phyloP scores from a whole-genome alignment of 805 yeast genomes.

The Pichia ethanolica region DNA sequence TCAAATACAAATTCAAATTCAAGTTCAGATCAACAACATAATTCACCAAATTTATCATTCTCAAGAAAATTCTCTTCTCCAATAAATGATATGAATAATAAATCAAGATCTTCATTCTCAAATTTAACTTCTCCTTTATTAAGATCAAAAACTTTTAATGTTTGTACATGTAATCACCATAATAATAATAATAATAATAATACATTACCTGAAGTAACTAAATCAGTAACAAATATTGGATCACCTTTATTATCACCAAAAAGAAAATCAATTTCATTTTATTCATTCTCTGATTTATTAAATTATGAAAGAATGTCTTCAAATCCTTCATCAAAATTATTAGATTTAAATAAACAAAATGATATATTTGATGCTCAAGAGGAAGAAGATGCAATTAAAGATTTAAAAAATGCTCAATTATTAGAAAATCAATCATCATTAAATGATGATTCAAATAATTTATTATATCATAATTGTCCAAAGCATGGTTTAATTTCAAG shows the following conservation, averaged over 20 bases:
- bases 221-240: neutral
- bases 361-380: neutral
- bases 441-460: neutral
- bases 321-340: neutral
- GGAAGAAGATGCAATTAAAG: neutral
- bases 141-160: neutral
- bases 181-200: neutral
- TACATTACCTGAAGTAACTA: neutral
- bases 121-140: neutral
- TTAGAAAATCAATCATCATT: neutral
- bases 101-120: conserved; percentile 1
- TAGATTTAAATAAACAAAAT: neutral
- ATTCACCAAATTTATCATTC: neutral
- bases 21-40: neutral
- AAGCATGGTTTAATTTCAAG: conserved; percentile 5
- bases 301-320: conserved; percentile 19
- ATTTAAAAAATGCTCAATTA: neutral
- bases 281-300: conserved; percentile 27
- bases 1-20: neutral
- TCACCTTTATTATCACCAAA: neutral
- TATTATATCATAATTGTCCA: conserved; percentile 2
- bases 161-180: neutral
- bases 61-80: neutral
- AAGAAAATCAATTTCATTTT: conserved; percentile 26
- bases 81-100: neutral